A percentile compares a stretch with the other conserved stretches of the same genome.
Evolutionary conservation across 2,329 filamentous ascomycete genomes (phyloP).

Genomic region (Coniochaeta sp.): DNA sequence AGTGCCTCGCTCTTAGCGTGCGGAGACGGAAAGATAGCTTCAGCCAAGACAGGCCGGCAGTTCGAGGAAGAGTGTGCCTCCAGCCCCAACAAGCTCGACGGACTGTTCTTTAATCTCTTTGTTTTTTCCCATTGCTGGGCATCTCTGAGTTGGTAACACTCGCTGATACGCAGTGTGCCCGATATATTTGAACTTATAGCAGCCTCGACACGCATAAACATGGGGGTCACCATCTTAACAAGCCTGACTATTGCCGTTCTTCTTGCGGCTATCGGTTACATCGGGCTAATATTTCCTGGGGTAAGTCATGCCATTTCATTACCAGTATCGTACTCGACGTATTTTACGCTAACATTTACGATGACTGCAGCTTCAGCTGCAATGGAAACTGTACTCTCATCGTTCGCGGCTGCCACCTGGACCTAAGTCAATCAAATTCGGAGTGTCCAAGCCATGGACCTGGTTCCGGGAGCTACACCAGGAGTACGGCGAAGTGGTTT

Average conservation of each 20-base stretch:
- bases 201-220: not conserved
- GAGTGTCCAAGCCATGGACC: slow-evolving; percentile 31
- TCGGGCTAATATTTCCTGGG: not conserved
- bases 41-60: not conserved
- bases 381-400: slow-evolving; percentile 30
- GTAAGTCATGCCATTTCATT: not conserved
- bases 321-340: not conserved
- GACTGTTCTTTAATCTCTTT: not conserved
- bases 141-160: not conserved
- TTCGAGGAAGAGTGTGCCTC: not conserved
- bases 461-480: slow-evolving; percentile 31
- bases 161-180: not conserved
- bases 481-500: slow-evolving; percentile 32
- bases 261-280: not conserved
- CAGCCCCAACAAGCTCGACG: not conserved
- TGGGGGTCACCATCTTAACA: not conserved
- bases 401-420: slow-evolving; percentile 30
- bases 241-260: not conserved
- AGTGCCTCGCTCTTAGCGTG: not conserved
- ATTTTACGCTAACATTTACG: not conserved
- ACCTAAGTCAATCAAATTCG: slow-evolving; percentile 26
- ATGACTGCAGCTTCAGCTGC: slow-evolving; percentile 22
- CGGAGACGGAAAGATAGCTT: not conserved
- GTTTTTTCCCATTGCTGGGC: not conserved
- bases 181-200: not conserved